Evolutionary conservation across 192 early-diverging fungal species (phyloP), one percentile per base, ranked within the genome.

Genomic region (Lobulomyces angularis): DNA sequence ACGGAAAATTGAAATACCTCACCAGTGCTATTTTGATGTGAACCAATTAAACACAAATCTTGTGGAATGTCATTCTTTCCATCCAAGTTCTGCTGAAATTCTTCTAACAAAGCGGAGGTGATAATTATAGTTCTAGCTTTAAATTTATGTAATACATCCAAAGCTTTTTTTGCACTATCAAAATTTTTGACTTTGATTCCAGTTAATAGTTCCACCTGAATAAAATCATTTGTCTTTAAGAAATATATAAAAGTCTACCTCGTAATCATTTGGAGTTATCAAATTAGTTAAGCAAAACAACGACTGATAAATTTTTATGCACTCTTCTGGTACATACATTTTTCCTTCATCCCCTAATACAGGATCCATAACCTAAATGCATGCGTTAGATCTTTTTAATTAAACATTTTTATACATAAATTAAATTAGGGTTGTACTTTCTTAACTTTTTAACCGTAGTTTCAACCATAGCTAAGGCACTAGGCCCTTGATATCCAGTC

Each of bases 211-310:
- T 50, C 53, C n/a, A 36, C 4, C 5, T 5, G 41, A 36, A 3
- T 5, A 0, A 27, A 59, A 45, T 51, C 62, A 2, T 4, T n/a
- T 8, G 0, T 41, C 21, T 50, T 22, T 29, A 30, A 17, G 30
- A 14, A 26, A 22, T 14, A 27, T 12, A 31, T 50, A 42, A 28
- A 36, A 78, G 74, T 86, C 82, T 18, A 83, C 81, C 59, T 96
- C 91, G 27, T 85, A 90, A 52, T 78, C 82, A 57, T 96, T 96
- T 0, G 91, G 91, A 12, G 86, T 87, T n/a, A 88, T 57, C 8
- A 89, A 51, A 26, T 83, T 62, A 17, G 87, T 83, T 21, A 80
- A 48, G 6, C 73, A 65, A 43, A 79, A 64, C 35, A 85, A 58
- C 9, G 69, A 58, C 25, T 77, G 72, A 59, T 96, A 96, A 19